Evolutionary conservation across 2,329 filamentous ascomycete genomes (phyloP).

Genomic region (Lecanicillium sp.): DNA sequence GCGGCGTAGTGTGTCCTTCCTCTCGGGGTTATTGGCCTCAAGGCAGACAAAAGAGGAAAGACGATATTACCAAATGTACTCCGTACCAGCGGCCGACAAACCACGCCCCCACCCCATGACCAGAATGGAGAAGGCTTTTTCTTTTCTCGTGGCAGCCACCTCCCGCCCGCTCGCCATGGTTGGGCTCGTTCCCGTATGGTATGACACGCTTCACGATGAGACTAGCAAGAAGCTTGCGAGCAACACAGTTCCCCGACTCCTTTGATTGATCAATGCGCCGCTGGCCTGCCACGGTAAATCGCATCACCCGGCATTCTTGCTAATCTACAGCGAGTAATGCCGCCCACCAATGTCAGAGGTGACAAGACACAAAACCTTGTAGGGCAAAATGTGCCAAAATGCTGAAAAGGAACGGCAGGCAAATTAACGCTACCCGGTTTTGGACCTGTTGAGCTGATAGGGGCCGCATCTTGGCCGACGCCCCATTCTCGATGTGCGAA

Average conservation of each 20-base stretch:
- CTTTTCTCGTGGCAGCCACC: no score
- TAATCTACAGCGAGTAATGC: neutral
- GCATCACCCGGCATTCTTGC: neutral
- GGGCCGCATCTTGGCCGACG: no score
- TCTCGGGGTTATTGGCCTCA: constrained; percentile 3
- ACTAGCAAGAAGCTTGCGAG: neutral
- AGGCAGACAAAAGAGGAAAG: neutral
- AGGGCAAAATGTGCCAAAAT: no score
- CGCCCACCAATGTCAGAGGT: neutral
- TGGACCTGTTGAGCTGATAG: no score
- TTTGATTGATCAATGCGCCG: neutral
- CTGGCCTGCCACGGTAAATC: no score
- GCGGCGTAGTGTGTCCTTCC: neutral
- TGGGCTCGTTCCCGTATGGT: neutral
- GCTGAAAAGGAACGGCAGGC: no score
- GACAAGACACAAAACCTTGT: neutral
- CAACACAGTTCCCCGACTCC: neutral
- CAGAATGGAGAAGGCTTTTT: neutral
- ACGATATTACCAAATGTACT: no score
- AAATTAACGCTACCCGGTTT: no score
- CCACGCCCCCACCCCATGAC: constrained; percentile 3
- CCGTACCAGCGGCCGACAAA: neutral
- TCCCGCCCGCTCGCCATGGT: neutral
- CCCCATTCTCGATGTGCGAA: neutral
- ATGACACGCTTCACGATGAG: neutral